Conservation (phyloP, 176 grass and related monocot species). For the Elaeis guineensis region DNA sequence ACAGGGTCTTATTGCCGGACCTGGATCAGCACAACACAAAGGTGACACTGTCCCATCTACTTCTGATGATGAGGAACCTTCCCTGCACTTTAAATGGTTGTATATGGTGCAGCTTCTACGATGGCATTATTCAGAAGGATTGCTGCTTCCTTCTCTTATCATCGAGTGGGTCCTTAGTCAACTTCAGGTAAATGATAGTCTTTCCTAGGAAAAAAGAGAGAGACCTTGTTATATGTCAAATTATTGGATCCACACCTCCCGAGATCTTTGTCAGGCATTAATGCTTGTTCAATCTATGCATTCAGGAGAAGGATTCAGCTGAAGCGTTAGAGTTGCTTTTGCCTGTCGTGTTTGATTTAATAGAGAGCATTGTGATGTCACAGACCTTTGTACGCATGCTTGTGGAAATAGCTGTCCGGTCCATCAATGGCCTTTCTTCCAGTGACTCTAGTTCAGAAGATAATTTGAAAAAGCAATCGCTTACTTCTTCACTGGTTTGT, state of each 20-base stretch:
- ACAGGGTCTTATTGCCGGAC: constrained; percentile 38
- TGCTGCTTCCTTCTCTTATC: constrained; percentile 67
- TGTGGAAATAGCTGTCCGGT: constrained; percentile 58
- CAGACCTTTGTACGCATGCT: constrained; percentile 79
- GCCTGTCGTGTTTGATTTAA: constrained; percentile 53
- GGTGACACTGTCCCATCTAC: constrained; percentile 36
- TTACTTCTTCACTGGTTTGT: constrained; percentile 59
- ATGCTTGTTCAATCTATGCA: constrained; percentile 2
- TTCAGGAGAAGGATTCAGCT: constrained; percentile 82
- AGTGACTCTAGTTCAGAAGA: constrained; percentile 24
- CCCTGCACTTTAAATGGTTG: constrained; percentile 75
- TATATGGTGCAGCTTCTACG: constrained; percentile 86
- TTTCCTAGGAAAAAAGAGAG: background rate
- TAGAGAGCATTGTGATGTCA: constrained; percentile 71
- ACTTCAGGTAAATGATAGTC: constrained; percentile 51
- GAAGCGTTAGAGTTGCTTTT: constrained; percentile 89
- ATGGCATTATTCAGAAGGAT: constrained; percentile 88
- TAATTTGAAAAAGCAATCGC: constrained; percentile 49
- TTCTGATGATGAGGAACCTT: constrained; percentile 52
- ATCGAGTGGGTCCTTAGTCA: constrained; percentile 69
- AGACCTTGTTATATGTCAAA: background rate
- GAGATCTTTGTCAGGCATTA: background rate
- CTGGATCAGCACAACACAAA: constrained; percentile 51
- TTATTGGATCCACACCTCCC: constrained; percentile 10
- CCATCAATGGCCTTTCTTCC: constrained; percentile 48